phyloP scores from a whole-genome alignment of 306 rosid genomes.

The Notholithocarpus densiflorus region DNA sequence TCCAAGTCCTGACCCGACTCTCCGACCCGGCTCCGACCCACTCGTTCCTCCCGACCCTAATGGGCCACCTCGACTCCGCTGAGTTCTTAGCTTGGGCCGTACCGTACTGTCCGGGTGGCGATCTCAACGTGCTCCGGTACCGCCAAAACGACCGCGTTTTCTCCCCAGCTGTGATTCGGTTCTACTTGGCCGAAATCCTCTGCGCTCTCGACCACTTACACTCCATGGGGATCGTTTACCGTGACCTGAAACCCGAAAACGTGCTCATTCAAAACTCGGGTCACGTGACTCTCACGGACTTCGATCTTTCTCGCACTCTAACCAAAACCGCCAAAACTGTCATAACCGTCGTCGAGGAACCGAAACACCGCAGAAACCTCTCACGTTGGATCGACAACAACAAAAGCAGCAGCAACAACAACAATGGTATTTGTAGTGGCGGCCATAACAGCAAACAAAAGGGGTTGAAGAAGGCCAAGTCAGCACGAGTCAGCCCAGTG shows the following conservation, averaged over 20 bases:
- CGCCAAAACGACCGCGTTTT: conserved; percentile 72
- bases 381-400: conserved; percentile 40
- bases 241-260: conserved; percentile 94
- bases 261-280: conserved; percentile 83
- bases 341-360: neutral
- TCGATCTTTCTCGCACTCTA: conserved; percentile 77
- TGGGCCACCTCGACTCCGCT: conserved; percentile 50
- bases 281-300: conserved; percentile 92
- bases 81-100: conserved; percentile 71
- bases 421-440: neutral
- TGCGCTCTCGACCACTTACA: conserved; percentile 85
- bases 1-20: conserved; percentile 50
- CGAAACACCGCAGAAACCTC: conserved; percentile 39
- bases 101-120: conserved; percentile 94
- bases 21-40: conserved; percentile 44
- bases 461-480: conserved; percentile 50
- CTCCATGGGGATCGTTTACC: conserved; percentile 66
- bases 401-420: too few relatives aligned
- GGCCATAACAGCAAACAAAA: neutral
- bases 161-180: conserved; percentile 71
- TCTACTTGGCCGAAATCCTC: conserved; percentile 79
- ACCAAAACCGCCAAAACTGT: conserved; percentile 27
- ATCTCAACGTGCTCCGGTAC: conserved; percentile 81
- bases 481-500: conserved; percentile 81
- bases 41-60: conserved; percentile 63